A percentile compares a stretch with the other conserved stretches of the same genome.
Evolutionary conservation across 441 rosid species (phyloP).

Genomic region (Theobroma grandiflorum): DNA sequence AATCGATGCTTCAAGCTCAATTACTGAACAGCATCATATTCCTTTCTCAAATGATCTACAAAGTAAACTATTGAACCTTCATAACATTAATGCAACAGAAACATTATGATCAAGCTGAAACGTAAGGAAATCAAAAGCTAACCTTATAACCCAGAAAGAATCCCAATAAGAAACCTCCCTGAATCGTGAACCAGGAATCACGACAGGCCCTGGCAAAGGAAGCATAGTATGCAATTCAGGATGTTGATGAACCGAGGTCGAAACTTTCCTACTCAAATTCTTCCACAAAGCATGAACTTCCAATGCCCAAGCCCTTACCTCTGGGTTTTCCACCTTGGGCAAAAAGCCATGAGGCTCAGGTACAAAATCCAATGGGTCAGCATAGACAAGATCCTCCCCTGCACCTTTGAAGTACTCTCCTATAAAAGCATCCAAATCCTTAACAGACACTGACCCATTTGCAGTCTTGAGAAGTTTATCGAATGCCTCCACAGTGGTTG

Average conservation of each 20-base stretch:
- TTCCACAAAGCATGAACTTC: conserved; percentile 86
- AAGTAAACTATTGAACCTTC: background rate
- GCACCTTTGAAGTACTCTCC: conserved; percentile 51
- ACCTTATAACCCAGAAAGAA: conserved; percentile 95
- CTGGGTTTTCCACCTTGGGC: conserved; percentile 66
- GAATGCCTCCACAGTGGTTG: conserved; percentile 56
- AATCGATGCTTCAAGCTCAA: background rate
- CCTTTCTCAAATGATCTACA: background rate
- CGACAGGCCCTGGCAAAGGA: conserved; percentile 64
- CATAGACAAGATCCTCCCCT: conserved; percentile 61
- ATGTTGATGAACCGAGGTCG: conserved; percentile 51
- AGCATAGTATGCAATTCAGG: conserved; percentile 83
- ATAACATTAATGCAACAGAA: background rate
- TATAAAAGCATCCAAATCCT: conserved; percentile 56
- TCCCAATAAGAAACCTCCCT: conserved; percentile 97
- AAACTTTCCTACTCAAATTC: conserved; percentile 66
- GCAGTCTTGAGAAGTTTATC: conserved; percentile 47
- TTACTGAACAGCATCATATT: background rate
- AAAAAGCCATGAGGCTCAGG: conserved; percentile 69
- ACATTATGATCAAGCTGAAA: background rate
- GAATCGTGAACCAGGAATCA: conserved; percentile 89
- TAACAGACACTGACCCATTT: conserved; percentile 47
- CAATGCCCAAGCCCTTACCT: conserved; percentile 81
- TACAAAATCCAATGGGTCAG: conserved; percentile 67
- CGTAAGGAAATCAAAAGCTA: background rate